Conservation (phyloP, 2,329 filamentous ascomycete genomes). For the Parastagonospora avenae region DNA sequence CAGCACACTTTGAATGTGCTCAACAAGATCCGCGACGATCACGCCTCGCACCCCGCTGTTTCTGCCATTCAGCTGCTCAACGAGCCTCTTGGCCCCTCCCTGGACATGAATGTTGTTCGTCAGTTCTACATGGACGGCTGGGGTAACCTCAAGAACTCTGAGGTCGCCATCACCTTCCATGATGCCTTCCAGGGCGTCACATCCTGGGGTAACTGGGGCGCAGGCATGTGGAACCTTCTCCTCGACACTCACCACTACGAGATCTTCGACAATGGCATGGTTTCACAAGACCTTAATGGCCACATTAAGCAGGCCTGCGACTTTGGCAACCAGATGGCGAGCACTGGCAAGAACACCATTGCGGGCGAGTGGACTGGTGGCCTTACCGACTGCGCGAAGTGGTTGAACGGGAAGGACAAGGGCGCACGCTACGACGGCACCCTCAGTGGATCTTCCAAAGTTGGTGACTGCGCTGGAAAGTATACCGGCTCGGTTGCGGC, state of each 20-base stretch:
- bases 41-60: slow-evolving; percentile 52
- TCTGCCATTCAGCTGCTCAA: slow-evolving; percentile 55
- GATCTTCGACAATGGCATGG: slow-evolving; percentile 48
- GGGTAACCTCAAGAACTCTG: slow-evolving; percentile 50
- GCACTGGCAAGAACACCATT: slow-evolving; percentile 54
- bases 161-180: slow-evolving; percentile 53
- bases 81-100: slow-evolving; percentile 51
- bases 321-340: slow-evolving; percentile 53
- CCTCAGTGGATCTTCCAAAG: slow-evolving; percentile 42
- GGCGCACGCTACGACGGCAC: slow-evolving; percentile 55
- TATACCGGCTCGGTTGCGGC: slow-evolving; percentile 50
- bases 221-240: slow-evolving; percentile 51
- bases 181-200: slow-evolving; percentile 55
- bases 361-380: slow-evolving; percentile 55
- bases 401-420: slow-evolving; percentile 54
- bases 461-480: slow-evolving; percentile 53
- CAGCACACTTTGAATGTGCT: slow-evolving; percentile 49
- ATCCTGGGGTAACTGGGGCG: slow-evolving; percentile 51
- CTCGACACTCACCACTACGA: slow-evolving; percentile 58
- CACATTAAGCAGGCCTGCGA: slow-evolving; percentile 52
- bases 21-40: slow-evolving; percentile 54
- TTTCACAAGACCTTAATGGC: slow-evolving; percentile 44
- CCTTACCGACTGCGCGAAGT: slow-evolving; percentile 55
- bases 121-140: slow-evolving; percentile 57
- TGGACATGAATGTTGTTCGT: slow-evolving; percentile 50